phyloP scores from a whole-genome alignment of 495 filamentous ascomycete species.

The Rhizodiscina lignyota region DNA sequence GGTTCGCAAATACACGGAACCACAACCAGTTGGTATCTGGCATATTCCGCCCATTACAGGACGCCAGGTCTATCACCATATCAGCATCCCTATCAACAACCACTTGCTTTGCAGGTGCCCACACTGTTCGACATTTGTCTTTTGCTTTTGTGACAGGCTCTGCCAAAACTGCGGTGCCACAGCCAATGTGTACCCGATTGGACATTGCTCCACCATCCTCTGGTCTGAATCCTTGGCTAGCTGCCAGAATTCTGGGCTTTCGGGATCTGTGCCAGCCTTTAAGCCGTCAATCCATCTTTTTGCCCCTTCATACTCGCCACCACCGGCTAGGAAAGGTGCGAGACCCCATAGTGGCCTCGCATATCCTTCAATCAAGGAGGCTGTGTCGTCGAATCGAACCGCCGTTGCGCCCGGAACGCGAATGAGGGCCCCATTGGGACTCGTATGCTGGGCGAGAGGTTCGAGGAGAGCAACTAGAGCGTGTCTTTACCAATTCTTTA shows the following conservation, averaged over 20 bases:
- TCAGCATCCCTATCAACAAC: conserved; percentile 56
- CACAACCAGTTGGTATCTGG: conserved; percentile 51
- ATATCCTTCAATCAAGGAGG: conserved; percentile 61
- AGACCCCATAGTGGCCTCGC: conserved; percentile 61
- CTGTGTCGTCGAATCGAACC: conserved; percentile 43
- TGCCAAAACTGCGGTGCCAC: conserved; percentile 53
- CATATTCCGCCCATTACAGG: conserved; percentile 62
- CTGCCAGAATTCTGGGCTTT: conserved; percentile 55
- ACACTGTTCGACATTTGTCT: conserved; percentile 41
- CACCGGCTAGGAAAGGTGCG: conserved; percentile 48
- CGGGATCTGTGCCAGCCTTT: conserved; percentile 48
- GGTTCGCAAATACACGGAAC: conserved; percentile 72
- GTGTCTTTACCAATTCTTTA: too few species aligned
- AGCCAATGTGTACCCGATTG: conserved; percentile 47
- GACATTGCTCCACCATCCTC: conserved; percentile 76
- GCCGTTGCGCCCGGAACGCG: conserved; percentile 17
- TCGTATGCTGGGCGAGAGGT: conserved; percentile 17
- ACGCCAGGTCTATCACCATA: too few species aligned
- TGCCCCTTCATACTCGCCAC: conserved; percentile 42
- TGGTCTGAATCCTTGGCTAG: conserved; percentile 56
- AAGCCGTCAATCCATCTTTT: conserved; percentile 51
- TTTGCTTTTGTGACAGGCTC: conserved; percentile 38
- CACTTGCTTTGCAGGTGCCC: too few species aligned
- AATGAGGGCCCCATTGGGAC: conserved; percentile 15
- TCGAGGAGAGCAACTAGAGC: too few species aligned